Conservation (phyloP, 1,284 basidiomycete genomes). For the Leccinum griseonigrum region DNA sequence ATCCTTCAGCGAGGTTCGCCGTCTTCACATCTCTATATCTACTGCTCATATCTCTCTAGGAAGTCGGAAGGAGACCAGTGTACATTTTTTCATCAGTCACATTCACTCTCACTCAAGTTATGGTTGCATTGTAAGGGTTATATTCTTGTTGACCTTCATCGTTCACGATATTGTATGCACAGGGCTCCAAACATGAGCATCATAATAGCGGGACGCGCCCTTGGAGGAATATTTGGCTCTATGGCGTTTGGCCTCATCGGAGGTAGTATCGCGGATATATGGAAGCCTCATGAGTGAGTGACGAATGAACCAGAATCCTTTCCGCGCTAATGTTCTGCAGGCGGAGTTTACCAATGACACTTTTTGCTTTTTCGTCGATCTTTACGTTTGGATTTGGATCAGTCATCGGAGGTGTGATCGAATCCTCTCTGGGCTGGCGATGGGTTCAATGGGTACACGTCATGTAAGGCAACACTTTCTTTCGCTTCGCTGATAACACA, state of each 20-base stretch:
- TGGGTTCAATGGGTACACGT: constrained; percentile 67
- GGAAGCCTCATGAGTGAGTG: constrained; percentile 26
- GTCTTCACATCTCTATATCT: neutral
- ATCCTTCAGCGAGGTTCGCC: constrained; percentile 43
- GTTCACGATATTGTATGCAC: neutral
- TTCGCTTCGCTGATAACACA: neutral
- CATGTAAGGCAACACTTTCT: constrained; percentile 36
- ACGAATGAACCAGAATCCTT: neutral
- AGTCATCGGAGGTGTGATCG: constrained; percentile 53
- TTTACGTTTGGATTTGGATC: constrained; percentile 53
- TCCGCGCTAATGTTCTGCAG: constrained; percentile 24
- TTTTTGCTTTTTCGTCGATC: constrained; percentile 47
- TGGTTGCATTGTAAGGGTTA: constrained; percentile 39
- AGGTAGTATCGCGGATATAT: constrained; percentile 53
- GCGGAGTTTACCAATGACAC: constrained; percentile 56
- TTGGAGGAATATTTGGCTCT: constrained; percentile 36
- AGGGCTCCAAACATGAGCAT: constrained; percentile 29
- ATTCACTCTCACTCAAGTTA: constrained; percentile 39
- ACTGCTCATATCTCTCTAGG: constrained; percentile 20
- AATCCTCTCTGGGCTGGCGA: constrained; percentile 55
- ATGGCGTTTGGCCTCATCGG: constrained; percentile 60
- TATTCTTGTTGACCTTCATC: neutral
- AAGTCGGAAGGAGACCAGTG: constrained; percentile 46
- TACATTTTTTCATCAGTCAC: constrained; percentile 41
- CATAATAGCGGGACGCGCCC: constrained; percentile 22